Conservation (phyloP, 2,329 filamentous ascomycete species). For the Exserohilum rostratum region DNA sequence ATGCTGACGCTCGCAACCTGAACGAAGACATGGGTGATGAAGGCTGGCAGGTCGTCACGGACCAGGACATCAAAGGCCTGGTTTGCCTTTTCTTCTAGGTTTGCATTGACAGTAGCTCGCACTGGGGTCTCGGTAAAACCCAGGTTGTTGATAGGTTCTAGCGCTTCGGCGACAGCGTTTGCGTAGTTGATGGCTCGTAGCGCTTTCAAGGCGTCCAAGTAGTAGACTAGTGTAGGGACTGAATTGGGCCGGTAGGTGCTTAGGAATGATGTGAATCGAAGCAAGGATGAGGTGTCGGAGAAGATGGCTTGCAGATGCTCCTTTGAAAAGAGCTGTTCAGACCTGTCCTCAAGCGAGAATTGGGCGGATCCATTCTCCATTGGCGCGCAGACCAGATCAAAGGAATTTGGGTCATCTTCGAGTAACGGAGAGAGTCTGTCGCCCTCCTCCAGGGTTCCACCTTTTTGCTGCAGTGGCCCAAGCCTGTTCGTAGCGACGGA, state of each 20-base stretch:
- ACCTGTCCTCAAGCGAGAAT: conserved; percentile 67
- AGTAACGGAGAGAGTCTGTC: conserved; percentile 55
- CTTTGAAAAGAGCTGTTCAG: conserved; percentile 68
- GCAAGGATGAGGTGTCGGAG: conserved; percentile 65
- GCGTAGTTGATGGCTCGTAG: conserved; percentile 73
- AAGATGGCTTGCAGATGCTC: conserved; percentile 72
- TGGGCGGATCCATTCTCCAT: conserved; percentile 32
- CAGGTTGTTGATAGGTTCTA: conserved; percentile 62
- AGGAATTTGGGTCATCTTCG: conserved; percentile 61
- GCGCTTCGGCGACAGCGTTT: conserved; percentile 68
- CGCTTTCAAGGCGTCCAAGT: conserved; percentile 73
- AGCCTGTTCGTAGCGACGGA: conserved; percentile 43
- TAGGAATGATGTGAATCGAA: conserved; percentile 72
- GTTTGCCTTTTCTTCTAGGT: conserved; percentile 67
- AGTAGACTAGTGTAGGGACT: conserved; percentile 71
- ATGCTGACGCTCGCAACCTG: conserved; percentile 74
- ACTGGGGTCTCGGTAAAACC: conserved; percentile 61
- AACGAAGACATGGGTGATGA: conserved; percentile 71
- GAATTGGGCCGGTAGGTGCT: conserved; percentile 65
- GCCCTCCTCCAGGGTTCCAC: conserved; percentile 46
- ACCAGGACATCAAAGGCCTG: conserved; percentile 69
- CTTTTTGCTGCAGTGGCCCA: conserved; percentile 53
- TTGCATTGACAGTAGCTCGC: conserved; percentile 61
- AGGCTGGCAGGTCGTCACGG: conserved; percentile 72
- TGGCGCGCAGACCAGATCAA: conserved; percentile 58